Conservation (phyloP, 495 filamentous ascomycete species). For the Tuber magnatum region DNA sequence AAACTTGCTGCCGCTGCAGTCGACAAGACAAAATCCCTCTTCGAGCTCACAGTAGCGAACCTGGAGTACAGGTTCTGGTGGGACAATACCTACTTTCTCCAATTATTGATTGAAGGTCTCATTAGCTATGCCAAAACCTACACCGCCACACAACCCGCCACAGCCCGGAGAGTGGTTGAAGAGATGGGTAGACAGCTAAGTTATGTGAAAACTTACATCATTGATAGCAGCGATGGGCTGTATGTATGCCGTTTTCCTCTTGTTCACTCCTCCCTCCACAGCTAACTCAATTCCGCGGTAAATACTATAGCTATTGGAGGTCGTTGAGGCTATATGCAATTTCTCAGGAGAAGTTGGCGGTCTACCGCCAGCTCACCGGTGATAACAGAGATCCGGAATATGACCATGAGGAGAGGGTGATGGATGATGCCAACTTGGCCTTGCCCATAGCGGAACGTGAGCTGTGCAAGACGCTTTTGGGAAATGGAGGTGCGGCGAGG, state of each 20-base stretch:
- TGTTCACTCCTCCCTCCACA: neutral
- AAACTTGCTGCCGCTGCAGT: conserved; percentile 29
- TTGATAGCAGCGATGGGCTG: conserved; percentile 34
- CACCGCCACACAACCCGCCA: conserved; percentile 10
- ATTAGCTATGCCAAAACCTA: conserved; percentile 29
- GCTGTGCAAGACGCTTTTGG: conserved; percentile 33
- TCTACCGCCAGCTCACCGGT: conserved; percentile 29
- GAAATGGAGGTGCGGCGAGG: conserved; percentile 30
- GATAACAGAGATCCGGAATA: conserved; percentile 21
- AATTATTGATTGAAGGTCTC: conserved; percentile 35
- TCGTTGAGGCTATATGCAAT: conserved; percentile 31
- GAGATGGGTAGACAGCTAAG: conserved; percentile 28
- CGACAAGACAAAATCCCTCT: conserved; percentile 31
- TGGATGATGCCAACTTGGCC: conserved; percentile 19
- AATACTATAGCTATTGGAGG: conserved; percentile 23
- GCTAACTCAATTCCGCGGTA: neutral
- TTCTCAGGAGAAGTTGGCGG: conserved; percentile 15
- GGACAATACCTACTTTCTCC: conserved; percentile 37
- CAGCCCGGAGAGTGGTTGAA: conserved; percentile 11
- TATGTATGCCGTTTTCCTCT: conserved; percentile 6
- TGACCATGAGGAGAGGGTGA: conserved; percentile 28
- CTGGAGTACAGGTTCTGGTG: conserved; percentile 35
- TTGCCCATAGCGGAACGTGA: conserved; percentile 27
- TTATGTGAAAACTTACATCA: conserved; percentile 33
- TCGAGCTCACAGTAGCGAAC: conserved; percentile 23